Conservation (phyloP, 2,329 filamentous ascomycete genomes). For the Ceratocystis cubensis region DNA sequence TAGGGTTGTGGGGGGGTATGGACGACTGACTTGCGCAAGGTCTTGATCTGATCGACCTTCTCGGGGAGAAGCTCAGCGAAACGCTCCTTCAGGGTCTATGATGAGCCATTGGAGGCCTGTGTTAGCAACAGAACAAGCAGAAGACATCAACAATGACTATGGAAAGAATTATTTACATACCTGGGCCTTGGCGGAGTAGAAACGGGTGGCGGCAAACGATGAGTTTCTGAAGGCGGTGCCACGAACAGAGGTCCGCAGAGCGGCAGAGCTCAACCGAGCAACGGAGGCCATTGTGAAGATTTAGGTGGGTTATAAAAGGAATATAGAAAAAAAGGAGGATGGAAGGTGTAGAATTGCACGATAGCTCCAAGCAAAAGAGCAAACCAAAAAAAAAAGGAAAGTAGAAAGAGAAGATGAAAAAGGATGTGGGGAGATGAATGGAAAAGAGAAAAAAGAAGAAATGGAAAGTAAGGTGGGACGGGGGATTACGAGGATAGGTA, state of each 20-base stretch:
- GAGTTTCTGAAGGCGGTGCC: conserved; percentile 55
- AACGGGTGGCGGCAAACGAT: conserved; percentile 72
- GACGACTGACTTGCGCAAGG: conserved; percentile 72
- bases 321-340: conserved; percentile 21
- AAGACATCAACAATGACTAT: background rate
- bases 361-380: background rate
- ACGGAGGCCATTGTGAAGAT: conserved; percentile 62
- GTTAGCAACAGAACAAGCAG: conserved; percentile 18
- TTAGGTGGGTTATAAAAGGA: conserved; percentile 25
- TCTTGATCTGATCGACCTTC: conserved; percentile 99
- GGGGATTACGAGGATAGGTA: conserved; percentile 30
- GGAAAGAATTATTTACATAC: conserved; percentile 33
- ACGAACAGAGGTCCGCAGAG: conserved; percentile 64
- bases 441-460: conserved; percentile 23
- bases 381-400: background rate
- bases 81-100: conserved; percentile 88
- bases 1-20: conserved; percentile 17
- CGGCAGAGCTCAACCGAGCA: conserved; percentile 66
- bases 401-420: conserved; percentile 9
- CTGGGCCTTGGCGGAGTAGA: conserved; percentile 87
- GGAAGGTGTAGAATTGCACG: background rate
- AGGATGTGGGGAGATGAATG: conserved; percentile 8
- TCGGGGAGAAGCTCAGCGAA: conserved; percentile 91
- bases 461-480: conserved; percentile 26
- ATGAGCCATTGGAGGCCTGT: conserved; percentile 18